Evolutionary conservation across 345 rosid species (phyloP), one percentile per base, ranked within the genome.

Genomic region (Camelina laxa): DNA sequence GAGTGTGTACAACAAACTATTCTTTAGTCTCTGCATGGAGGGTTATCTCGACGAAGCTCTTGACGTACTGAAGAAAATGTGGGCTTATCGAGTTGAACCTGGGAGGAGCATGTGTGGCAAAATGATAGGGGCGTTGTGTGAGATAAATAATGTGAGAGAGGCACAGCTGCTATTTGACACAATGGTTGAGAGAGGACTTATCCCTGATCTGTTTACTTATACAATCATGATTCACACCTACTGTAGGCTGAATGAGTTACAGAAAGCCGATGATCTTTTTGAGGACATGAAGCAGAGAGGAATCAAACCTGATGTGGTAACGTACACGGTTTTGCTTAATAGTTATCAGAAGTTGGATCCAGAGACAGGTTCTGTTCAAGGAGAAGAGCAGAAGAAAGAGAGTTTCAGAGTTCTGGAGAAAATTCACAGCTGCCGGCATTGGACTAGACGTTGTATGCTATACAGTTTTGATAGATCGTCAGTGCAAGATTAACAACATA

Each of bases 171-270:
- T 87, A 17, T 87, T 87, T 54, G 68, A 85, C 70, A 31, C 16
- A 49, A 73, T 82, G 62, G 59, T 71, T 57, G 42, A 21, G 22
- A 79, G 75, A 36, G 89, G 89, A 54, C 54, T 70, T 60, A 69
- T 60, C 57, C 92, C 88, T 20, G 82, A 87, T 81, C 44, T 87
- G 39, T 49, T 76, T 75, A 80, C 84, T 6, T 91, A 85, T 81
- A 91, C 89, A 1, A 84, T 76, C 21, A 88, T 93, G 96, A 89
- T 89, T 60, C 62, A 79, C 56, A 80, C 87, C 15, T 91, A 87
- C 72, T 91, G 90, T 61, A 86, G 76, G 72, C 27, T 57, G 15
- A 82, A 85, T 56, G 39, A 70, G 78, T 68, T 85, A 68, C 76
- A 13, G 38, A 81, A 84, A 72, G 91, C 87, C 13, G 38, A 13